phyloP scores from a whole-genome alignment of 805 yeast genomes.

The Tetrapisispora arboricola region DNA sequence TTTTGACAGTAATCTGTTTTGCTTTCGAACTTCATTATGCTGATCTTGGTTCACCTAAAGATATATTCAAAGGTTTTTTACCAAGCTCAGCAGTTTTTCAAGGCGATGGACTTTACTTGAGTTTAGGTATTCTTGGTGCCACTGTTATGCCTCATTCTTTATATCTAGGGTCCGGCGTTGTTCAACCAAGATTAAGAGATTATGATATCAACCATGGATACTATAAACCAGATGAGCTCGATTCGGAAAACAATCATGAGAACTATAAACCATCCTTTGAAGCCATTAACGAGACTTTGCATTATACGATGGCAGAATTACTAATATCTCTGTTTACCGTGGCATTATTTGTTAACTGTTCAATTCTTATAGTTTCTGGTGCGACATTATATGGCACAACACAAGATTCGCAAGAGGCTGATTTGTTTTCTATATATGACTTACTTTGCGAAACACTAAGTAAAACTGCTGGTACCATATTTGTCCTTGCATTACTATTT shows the following conservation, averaged over 20 bases:
- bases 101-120: constrained; percentile 59
- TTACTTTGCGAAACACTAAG: constrained; percentile 54
- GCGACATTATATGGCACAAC: constrained; percentile 55
- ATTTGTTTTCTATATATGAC: constrained; percentile 69
- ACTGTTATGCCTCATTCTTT: constrained; percentile 93
- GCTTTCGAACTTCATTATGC: constrained; percentile 67
- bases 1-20: constrained; percentile 80
- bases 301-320: constrained; percentile 72
- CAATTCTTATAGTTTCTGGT: constrained; percentile 87
- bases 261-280: constrained; percentile 68
- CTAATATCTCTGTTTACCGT: constrained; percentile 77
- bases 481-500: constrained; percentile 74
- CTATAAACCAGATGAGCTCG: constrained; percentile 34
- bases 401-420: constrained; percentile 62
- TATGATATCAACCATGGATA: constrained; percentile 62
- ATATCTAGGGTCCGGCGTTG: constrained; percentile 81
- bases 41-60: constrained; percentile 42
- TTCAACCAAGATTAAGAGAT: constrained; percentile 73
- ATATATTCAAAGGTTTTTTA: constrained; percentile 59
- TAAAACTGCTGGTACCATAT: constrained; percentile 69
- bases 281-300: constrained; percentile 74
- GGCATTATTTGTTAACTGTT: constrained; percentile 82
- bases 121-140: constrained; percentile 85
- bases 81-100: constrained; percentile 42
- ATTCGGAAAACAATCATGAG: constrained; percentile 30